phyloP scores from a whole-genome alignment of 2,329 filamentous ascomycete species.

The Xylaria digitata region DNA sequence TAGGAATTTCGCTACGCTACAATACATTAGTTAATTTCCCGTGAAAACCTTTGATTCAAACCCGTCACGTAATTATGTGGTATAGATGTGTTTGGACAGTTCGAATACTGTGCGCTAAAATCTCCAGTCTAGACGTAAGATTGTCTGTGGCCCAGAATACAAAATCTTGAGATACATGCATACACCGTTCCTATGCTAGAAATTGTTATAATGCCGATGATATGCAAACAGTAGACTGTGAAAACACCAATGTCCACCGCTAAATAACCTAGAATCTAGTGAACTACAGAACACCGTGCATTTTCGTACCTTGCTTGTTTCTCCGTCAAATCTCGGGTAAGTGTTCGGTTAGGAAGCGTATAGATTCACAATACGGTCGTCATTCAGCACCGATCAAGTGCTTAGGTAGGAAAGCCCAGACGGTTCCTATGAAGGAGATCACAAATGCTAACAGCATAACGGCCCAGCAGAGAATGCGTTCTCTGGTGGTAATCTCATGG shows the following conservation, averaged over 20 bases:
- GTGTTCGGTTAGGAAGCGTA: neutral
- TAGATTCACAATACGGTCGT: neutral
- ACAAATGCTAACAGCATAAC: slow-evolving; percentile 76
- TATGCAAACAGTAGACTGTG: slow-evolving; percentile 5
- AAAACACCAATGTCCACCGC: neutral
- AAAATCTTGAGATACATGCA: neutral
- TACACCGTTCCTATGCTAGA: neutral
- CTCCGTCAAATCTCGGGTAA: neutral
- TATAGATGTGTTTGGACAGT: too few species aligned
- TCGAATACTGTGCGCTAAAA: too few species aligned
- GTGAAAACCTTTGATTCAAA: neutral
- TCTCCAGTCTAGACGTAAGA: too few species aligned
- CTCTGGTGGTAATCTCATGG: slow-evolving; percentile 71
- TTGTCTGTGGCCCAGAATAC: neutral
- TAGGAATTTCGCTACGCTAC: neutral
- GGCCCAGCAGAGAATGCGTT: slow-evolving; percentile 74
- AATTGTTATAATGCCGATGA: slow-evolving; percentile 4
- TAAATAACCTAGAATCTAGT: neutral
- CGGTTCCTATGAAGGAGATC: slow-evolving; percentile 80
- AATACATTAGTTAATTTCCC: neutral
- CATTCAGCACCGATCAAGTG: slow-evolving; percentile 68
- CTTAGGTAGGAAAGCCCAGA: slow-evolving; percentile 89
- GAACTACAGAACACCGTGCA: neutral
- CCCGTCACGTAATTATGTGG: too few species aligned
- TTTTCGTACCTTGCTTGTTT: neutral